Conservation (phyloP, 345 rosid genomes). For the Camelina neglecta region DNA sequence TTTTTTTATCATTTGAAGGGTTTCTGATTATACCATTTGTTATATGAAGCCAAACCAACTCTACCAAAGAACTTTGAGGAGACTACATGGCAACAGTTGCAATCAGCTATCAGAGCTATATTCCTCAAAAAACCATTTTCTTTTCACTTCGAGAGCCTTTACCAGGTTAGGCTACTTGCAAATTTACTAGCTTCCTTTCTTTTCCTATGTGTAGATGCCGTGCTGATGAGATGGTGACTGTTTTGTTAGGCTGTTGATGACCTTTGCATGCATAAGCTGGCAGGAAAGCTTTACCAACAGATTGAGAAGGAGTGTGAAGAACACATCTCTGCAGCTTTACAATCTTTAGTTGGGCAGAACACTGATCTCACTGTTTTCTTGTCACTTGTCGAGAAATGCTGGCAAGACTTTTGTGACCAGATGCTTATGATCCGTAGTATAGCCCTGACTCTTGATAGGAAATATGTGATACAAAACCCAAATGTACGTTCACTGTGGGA, state of each 20-base stretch:
- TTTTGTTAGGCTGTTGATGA: conserved; percentile 80
- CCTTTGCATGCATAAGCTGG: conserved; percentile 92
- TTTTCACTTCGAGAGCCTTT: conserved; percentile 81
- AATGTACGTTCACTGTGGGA: conserved; percentile 92
- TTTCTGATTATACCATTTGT: conserved; percentile 26
- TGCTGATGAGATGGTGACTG: conserved; percentile 21
- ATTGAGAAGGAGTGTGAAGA: conserved; percentile 91
- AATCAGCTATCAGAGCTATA: conserved; percentile 93
- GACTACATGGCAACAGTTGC: conserved; percentile 87
- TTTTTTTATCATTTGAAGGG: not conserved
- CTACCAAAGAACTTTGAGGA: conserved; percentile 87
- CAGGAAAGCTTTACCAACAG: conserved; percentile 82
- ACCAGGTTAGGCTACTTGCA: conserved; percentile 60
- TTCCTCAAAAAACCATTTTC: conserved; percentile 74
- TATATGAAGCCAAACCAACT: conserved; percentile 76
- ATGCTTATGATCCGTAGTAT: conserved; percentile 96
- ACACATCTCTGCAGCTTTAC: conserved; percentile 76
- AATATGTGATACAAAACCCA: conserved; percentile 88
- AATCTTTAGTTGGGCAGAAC: conserved; percentile 88
- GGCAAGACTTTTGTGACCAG: conserved; percentile 96
- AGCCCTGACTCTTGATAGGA: conserved; percentile 91
- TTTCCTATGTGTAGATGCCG: conserved; percentile 20
- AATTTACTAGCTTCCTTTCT: not conserved
- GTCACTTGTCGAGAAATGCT: conserved; percentile 88
- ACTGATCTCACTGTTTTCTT: conserved; percentile 92